Evolutionary conservation across 768 basidiomycete genomes (phyloP), one percentile per base, ranked within the genome.

Genomic region (Macrolepiota fuliginosa): DNA sequence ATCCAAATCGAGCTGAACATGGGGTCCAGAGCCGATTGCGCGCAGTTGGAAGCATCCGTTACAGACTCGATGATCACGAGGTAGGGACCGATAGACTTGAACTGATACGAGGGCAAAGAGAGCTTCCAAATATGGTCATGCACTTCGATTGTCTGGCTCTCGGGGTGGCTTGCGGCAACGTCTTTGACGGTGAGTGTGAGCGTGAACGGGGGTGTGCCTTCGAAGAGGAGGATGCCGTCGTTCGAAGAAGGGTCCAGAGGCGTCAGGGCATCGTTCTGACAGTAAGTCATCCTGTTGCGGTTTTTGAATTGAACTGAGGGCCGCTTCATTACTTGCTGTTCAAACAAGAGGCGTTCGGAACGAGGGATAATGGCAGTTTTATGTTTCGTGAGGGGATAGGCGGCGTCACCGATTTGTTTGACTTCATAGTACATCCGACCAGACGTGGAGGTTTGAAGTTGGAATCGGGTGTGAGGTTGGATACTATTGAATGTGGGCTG

Each of bases 401-500:
- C 87, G 0, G 86, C 79, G 70, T 98, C 96, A 4, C 91, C 92
- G 32, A 97, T 84, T 69, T 91, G 90, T 65, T 92, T 88, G 64
- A 98, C 89, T 71, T 95, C 92, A 68, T 97, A 98, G 69, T 88
- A 92, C 70, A 94, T 88, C 51, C 87, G 83, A 5, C 94, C 94
- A 12, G 92, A 80, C 22, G 82, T 83, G 0, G 86, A 83, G 0
- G 92, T 94, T 59, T 87, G 90, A 19, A 95, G 77, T 64, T 93
- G 90, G 76, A 95, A 90, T 50, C 91, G 84, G 3, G 90, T 89
- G 45, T 83, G 83, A 10, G 85, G 80, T 66, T 93, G 91, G 42
- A 94, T 92, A 69, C 92, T 93, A 73, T 88, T 92, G 77, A 94
- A 89, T 1, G 84, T 87, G 1, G 89, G 88, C 65, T 92, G 90